phyloP scores from a whole-genome alignment of 73 alveolate genomes.

The Tetrahymena thermophila region DNA sequence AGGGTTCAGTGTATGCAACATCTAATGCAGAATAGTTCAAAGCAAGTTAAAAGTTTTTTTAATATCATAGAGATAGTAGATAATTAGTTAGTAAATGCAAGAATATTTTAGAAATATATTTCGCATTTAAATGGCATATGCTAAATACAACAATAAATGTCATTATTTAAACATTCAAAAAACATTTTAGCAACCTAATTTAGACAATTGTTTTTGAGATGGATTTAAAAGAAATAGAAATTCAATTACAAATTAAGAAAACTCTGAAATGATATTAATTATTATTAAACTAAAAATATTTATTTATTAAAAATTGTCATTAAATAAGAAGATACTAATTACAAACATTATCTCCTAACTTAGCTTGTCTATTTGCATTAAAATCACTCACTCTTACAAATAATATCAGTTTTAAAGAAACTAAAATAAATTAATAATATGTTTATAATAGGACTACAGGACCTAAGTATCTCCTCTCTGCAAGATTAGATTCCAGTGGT shows the following conservation, averaged over 20 bases:
- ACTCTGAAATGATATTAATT: not conserved
- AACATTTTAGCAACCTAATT: too few relatives aligned
- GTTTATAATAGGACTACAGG: not conserved
- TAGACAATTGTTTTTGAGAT: too few relatives aligned
- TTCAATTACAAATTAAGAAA: not conserved
- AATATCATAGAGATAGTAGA: not conserved
- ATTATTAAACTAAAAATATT: too few relatives aligned
- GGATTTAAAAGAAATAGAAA: not conserved
- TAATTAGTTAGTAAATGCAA: not conserved
- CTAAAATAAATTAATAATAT: too few relatives aligned
- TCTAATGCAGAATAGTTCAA: not conserved
- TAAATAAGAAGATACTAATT: not conserved
- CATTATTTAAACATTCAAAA: not conserved
- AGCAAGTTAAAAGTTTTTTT: not conserved
- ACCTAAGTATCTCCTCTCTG: slow-evolving; percentile 26
- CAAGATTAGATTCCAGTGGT: slow-evolving; percentile 44
- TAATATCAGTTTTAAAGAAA: too few relatives aligned
- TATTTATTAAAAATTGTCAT: not conserved
- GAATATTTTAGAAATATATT: too few relatives aligned
- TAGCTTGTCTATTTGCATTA: not conserved
- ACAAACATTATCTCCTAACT: not conserved
- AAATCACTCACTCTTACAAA: too few relatives aligned
- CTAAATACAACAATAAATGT: not conserved
- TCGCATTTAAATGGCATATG: not conserved
- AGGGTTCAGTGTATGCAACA: not conserved